Evolutionary conservation across 2,329 filamentous ascomycete genomes (phyloP).

Genomic region (Xylariaceae sp.): DNA sequence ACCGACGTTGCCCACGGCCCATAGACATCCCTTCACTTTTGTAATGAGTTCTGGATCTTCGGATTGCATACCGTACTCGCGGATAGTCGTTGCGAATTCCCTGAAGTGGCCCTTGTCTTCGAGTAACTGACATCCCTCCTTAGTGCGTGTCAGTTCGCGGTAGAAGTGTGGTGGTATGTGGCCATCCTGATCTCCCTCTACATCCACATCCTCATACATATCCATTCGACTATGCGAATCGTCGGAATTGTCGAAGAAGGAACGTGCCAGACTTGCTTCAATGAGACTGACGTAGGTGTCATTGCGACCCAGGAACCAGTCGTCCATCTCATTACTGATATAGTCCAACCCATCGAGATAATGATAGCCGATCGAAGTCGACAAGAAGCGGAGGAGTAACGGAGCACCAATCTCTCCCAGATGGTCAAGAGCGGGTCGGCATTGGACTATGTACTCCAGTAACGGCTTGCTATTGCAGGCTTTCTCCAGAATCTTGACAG

Average conservation of each 20-base stretch:
- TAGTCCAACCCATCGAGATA: conserved; percentile 96
- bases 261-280: conserved; percentile 87
- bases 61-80: conserved; percentile 77
- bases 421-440: conserved; percentile 88
- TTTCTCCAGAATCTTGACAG: conserved; percentile 95
- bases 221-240: conserved; percentile 53
- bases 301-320: conserved; percentile 97
- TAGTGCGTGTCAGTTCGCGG: conserved; percentile 84
- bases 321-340: conserved; percentile 99
- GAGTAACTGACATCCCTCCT: conserved; percentile 84
- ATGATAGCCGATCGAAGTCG: conserved; percentile 94
- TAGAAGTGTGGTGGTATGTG: conserved; percentile 97
- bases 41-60: conserved; percentile 80
- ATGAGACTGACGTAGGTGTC: conserved; percentile 93
- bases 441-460: conserved; percentile 94
- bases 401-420: conserved; percentile 95
- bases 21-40: conserved; percentile 94
- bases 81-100: conserved; percentile 84
- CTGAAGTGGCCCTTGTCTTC: conserved; percentile 94
- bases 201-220: conserved; percentile 50
- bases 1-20: conserved; percentile 96
- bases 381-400: conserved; percentile 83
- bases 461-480: conserved; percentile 89
- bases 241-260: conserved; percentile 64
- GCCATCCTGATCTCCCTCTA: conserved; percentile 50